Percentiles rank a stretch among this genome's conserved stretches.
Evolutionary conservation across 495 filamentous ascomycete genomes (phyloP).

Genomic region (Lophiotrema nucula): DNA sequence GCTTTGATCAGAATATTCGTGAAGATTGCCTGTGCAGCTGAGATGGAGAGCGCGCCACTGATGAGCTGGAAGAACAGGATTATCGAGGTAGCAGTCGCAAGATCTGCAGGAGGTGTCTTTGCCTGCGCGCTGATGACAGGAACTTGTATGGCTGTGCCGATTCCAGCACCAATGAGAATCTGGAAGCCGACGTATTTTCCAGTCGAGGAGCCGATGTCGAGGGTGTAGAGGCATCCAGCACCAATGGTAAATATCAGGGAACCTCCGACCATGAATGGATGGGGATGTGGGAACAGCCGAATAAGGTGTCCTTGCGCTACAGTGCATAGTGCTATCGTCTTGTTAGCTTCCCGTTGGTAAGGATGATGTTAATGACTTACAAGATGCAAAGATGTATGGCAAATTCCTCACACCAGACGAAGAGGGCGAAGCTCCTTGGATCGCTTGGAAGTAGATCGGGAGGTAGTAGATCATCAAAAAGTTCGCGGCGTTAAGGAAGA

Average conservation of each 20-base stretch:
- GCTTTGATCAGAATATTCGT: background rate
- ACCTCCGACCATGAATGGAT: background rate
- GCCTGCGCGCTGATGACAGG: conserved; percentile 1
- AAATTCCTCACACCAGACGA: too few relatives aligned
- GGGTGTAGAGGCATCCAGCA: background rate
- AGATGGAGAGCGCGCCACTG: background rate
- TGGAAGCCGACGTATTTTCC: background rate
- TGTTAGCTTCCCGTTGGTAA: too few relatives aligned
- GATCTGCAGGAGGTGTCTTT: background rate
- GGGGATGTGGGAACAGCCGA: background rate
- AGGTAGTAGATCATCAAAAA: too few relatives aligned
- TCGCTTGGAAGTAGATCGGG: too few relatives aligned
- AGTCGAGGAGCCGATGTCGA: background rate
- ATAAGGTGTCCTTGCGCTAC: too few relatives aligned
- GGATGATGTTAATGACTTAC: too few relatives aligned
- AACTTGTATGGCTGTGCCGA: background rate
- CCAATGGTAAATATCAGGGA: background rate
- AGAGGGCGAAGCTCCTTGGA: too few relatives aligned
- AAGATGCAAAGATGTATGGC: too few relatives aligned
- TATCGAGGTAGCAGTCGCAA: background rate
- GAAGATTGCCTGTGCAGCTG: background rate
- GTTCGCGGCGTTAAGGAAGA: too few relatives aligned
- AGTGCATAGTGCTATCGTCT: too few relatives aligned
- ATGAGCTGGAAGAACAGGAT: background rate
- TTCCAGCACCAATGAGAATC: background rate